Conservation (phyloP, 805 yeast genomes). For the Clavispora vitiphila region DNA sequence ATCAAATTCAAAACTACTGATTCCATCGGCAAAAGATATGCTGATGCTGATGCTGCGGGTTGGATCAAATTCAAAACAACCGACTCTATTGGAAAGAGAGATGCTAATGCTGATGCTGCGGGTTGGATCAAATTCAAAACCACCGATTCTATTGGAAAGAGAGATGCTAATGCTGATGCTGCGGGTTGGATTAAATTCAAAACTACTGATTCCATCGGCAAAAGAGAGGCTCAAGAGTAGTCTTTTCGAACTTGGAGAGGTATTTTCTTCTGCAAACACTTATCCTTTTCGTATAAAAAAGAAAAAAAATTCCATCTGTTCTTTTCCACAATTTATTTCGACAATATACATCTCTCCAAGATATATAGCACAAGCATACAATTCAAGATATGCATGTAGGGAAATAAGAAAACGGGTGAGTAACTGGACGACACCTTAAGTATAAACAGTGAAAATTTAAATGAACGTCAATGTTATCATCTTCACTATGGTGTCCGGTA, state of each 20-base stretch:
- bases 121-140: constrained; percentile 6
- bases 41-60: constrained; percentile 10
- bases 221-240: constrained; percentile 10
- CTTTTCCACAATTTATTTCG: neutral
- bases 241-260: neutral
- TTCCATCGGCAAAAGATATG: constrained; percentile 12
- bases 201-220: constrained; percentile 10
- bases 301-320: neutral
- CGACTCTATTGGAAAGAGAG: constrained; percentile 12
- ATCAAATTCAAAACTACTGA: constrained; percentile 9
- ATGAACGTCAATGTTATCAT: too few relatives aligned
- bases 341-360: neutral
- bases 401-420: too few relatives aligned
- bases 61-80: constrained; percentile 9
- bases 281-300: too few relatives aligned
- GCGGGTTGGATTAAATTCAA: constrained; percentile 9
- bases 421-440: too few relatives aligned
- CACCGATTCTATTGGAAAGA: constrained; percentile 12
- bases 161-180: constrained; percentile 11
- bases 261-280: neutral
- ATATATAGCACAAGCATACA: neutral
- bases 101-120: constrained; percentile 10
- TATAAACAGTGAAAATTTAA: too few relatives aligned
- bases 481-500: too few relatives aligned
- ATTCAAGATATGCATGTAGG: too few relatives aligned